Evolutionary conservation across 371 early-diverging fungal species (phyloP).

Genomic region (Sporodiniella umbellata): DNA sequence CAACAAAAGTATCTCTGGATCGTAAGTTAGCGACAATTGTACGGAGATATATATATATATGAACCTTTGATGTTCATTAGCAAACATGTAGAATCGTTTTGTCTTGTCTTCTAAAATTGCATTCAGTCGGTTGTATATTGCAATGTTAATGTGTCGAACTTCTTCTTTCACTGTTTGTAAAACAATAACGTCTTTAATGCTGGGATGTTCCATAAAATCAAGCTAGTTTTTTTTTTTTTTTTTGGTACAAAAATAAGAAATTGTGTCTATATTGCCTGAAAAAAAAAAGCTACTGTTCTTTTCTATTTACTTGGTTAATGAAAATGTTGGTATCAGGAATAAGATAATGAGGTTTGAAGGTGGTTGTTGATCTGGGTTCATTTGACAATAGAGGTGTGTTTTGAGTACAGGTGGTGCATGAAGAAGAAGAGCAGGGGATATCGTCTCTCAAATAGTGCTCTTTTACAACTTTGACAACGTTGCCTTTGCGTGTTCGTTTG

Average conservation of each 20-base stretch:
- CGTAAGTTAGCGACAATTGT: too few relatives aligned
- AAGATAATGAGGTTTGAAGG: constrained; percentile 67
- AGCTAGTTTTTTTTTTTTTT: constrained; percentile 51
- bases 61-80: constrained; percentile 88
- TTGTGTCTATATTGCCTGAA: neutral
- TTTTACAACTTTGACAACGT: constrained; percentile 89
- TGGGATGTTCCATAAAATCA: constrained; percentile 88
- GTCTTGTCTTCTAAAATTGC: constrained; percentile 65
- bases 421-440: constrained; percentile 75
- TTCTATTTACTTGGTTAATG: constrained; percentile 76
- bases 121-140: constrained; percentile 80
- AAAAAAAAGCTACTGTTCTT: too few relatives aligned
- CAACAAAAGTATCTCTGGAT: constrained; percentile 78
- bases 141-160: constrained; percentile 73
- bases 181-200: constrained; percentile 86
- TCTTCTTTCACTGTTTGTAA: constrained; percentile 93
- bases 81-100: constrained; percentile 84
- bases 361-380: constrained; percentile 45
- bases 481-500: constrained; percentile 84
- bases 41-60: too few relatives aligned
- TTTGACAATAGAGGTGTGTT: constrained; percentile 39
- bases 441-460: constrained; percentile 97
- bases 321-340: constrained; percentile 96
- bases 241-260: neutral
- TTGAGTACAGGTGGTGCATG: constrained; percentile 57